Evolutionary conservation across 2,329 filamentous ascomycete species (phyloP).

Genomic region (Neonectria sp.): DNA sequence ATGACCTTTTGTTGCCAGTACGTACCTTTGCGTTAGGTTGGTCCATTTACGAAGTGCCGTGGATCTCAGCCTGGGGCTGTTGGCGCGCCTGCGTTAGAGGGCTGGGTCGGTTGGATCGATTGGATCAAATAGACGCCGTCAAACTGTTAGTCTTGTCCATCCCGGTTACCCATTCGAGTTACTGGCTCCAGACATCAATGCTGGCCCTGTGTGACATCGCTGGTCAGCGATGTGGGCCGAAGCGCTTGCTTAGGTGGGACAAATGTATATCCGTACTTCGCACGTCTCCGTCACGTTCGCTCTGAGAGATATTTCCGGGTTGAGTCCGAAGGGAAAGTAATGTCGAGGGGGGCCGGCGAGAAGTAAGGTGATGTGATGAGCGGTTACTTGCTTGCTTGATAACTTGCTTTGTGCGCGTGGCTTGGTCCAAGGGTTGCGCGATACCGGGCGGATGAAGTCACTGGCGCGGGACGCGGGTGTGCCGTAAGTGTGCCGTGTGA

Average conservation of each 20-base stretch:
- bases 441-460: constrained; percentile 13
- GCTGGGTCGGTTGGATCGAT: constrained; percentile 36
- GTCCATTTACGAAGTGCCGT: constrained; percentile 10
- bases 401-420: not conserved
- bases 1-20: constrained; percentile 51
- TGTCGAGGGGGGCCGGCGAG: not conserved
- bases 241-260: constrained; percentile 32
- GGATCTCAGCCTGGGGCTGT: constrained; percentile 1
- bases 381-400: constrained; percentile 15
- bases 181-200: constrained; percentile 31
- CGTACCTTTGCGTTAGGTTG: constrained; percentile 13
- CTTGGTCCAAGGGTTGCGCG: constrained; percentile 1
- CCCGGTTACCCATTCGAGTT: constrained; percentile 35
- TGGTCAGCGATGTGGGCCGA: constrained; percentile 18
- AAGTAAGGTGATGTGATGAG: constrained; percentile 4
- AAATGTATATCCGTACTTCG: not conserved
- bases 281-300: not conserved
- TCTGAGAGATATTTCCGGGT: not conserved
- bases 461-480: constrained; percentile 22
- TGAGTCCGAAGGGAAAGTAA: not conserved
- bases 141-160: constrained; percentile 27
- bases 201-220: constrained; percentile 31
- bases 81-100: constrained; percentile 41
- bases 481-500: not conserved
- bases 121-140: constrained; percentile 52